Evolutionary conservation across 1,139 yeast genomes (phyloP).

Genomic region (Pichia sp.): DNA sequence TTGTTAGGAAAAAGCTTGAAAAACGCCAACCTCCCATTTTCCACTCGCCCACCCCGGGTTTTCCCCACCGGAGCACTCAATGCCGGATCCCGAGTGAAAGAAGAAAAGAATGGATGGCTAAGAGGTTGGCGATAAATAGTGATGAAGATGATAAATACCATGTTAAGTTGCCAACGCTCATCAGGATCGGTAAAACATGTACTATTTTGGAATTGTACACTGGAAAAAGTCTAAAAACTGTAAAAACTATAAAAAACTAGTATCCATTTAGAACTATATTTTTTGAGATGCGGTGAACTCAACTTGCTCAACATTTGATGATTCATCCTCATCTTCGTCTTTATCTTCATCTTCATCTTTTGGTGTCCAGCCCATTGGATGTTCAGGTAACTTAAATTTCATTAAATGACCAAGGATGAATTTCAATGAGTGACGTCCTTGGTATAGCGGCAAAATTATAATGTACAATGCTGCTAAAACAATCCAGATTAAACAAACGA

Average conservation of each 20-base stretch:
- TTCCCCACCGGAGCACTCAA: not conserved
- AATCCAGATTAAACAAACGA: constrained; percentile 67
- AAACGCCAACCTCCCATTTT: no score
- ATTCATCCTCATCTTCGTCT: not conserved
- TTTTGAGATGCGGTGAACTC: not conserved
- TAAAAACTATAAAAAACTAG: not conserved
- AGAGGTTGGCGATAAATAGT: no score
- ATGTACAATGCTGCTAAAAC: constrained; percentile 32
- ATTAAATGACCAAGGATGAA: constrained; percentile 7
- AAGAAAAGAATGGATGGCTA: no score
- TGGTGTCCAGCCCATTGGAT: constrained; percentile 6
- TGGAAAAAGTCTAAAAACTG: no score
- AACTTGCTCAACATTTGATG: not conserved
- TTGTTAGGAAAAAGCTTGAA: no score
- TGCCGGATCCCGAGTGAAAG: not conserved
- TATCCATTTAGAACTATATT: not conserved
- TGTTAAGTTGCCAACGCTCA: no score
- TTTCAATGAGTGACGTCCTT: constrained; percentile 31
- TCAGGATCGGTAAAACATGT: no score
- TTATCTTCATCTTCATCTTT: not conserved
- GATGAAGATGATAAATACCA: no score
- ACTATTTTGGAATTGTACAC: no score
- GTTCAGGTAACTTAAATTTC: constrained; percentile 8
- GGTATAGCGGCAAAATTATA: constrained; percentile 34
- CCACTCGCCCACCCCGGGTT: not conserved